These are phyloP conservation scores for Globisporangium orthogonon DNA, from an alignment of 352 stramenopile genomes.

Conservation along the genomic window DNA sequence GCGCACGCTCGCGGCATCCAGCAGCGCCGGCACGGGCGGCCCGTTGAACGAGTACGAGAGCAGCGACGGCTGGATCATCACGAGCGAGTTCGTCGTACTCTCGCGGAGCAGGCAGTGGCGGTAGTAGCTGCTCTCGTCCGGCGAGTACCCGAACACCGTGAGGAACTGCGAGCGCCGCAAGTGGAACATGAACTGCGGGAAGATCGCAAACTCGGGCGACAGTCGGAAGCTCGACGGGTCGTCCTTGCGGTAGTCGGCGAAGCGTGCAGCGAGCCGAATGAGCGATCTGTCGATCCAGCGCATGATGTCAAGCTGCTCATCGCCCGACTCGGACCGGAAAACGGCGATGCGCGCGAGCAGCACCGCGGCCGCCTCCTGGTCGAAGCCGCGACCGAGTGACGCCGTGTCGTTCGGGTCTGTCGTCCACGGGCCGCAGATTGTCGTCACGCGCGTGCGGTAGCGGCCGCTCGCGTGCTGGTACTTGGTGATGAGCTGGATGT, in stretches of 20 bases:
- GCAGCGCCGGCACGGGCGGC: constrained; percentile 83
- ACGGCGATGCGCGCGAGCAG: constrained; percentile 91
- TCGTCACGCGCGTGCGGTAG: constrained; percentile 96
- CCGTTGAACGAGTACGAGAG: constrained; percentile 97
- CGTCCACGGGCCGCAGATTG: constrained; percentile 94
- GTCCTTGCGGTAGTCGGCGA: constrained; percentile 98
- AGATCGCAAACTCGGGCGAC: constrained; percentile 97
- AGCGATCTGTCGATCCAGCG: constrained; percentile 94
- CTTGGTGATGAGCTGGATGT: constrained; percentile 97
- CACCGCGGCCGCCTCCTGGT: constrained; percentile 98
- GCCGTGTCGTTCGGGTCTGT: constrained; percentile 89
- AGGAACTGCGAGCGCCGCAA: constrained; percentile 98
- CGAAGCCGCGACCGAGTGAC: constrained; percentile 94
- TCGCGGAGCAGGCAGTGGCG: constrained; percentile 92
- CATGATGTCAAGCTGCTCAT: constrained; percentile 88
- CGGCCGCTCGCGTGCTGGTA: constrained; percentile 97
- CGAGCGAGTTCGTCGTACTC: constrained; percentile 97
- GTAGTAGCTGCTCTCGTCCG: constrained; percentile 98
- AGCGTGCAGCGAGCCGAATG: constrained; percentile 98
- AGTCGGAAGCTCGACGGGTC: constrained; percentile 96
- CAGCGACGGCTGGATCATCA: constrained; percentile 99
- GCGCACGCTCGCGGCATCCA: constrained; percentile 90
- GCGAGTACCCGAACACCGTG: constrained; percentile 98
- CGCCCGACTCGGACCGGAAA: constrained; percentile 77
- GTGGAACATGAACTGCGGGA: constrained; percentile 99